phyloP scores from a whole-genome alignment of 768 basidiomycete genomes.

The Coprinopsis cinerea region DNA sequence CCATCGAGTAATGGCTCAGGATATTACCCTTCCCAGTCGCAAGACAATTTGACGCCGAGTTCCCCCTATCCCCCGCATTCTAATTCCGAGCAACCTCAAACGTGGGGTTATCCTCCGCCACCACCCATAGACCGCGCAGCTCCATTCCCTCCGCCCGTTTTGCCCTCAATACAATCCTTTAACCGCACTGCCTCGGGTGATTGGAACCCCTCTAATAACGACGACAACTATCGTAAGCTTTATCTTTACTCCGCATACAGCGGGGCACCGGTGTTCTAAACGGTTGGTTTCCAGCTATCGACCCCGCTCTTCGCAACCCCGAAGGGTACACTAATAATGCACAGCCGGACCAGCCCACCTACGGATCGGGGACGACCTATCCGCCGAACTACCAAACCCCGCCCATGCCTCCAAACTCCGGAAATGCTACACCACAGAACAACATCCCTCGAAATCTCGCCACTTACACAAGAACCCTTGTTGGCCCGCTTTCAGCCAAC shows the following conservation, averaged over 20 bases:
- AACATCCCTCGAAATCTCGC: constrained; percentile 5
- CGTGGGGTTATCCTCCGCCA: constrained; percentile 51
- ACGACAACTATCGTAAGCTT: constrained; percentile 4
- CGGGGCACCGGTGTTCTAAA: not conserved
- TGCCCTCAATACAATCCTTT: constrained; percentile 51
- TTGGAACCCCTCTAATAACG: constrained; percentile 19
- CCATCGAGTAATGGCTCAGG: not conserved
- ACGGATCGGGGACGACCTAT: constrained; percentile 4
- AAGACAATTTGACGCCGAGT: not conserved
- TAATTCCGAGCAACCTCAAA: constrained; percentile 37
- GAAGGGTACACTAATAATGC: constrained; percentile 14
- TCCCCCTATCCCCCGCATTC: constrained; percentile 24
- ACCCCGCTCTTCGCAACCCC: constrained; percentile 34
- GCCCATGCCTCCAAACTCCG: not conserved
- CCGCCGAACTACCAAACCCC: not conserved
- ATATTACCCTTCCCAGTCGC: not conserved
- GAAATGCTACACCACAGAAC: constrained; percentile 3
- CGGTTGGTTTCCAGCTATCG: constrained; percentile 25
- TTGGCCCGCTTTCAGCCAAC: constrained; percentile 84
- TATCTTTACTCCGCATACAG: constrained; percentile 4
- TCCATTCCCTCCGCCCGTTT: constrained; percentile 41
- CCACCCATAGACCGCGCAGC: constrained; percentile 39
- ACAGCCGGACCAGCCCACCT: not conserved
- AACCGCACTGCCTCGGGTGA: constrained; percentile 31
- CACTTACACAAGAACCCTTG: constrained; percentile 80